Base-by-base conservation (phyloP, 176 grass and related monocot species). In the Zea luxurians region DNA sequence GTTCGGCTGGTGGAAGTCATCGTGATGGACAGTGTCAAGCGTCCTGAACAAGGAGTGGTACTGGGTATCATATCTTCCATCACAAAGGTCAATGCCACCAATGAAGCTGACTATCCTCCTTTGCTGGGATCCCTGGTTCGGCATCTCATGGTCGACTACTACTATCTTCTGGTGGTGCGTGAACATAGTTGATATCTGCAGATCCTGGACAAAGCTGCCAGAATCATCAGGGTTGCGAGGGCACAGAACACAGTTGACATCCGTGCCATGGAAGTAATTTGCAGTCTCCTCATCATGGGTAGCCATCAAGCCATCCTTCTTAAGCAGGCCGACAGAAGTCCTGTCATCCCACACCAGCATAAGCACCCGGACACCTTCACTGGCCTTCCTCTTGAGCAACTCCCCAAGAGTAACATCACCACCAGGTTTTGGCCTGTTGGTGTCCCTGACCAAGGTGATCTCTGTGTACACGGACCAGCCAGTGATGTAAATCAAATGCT, bases 1-100 rank as follows among this genome's bases (percentile, higher is more conserved):
- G 68, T 91, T 91, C 13, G 89, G 89, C 86, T 91, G 89, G 61
- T 91, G 89, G 79, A 91, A 91, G 75, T 91, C 89, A 66, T 91
- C 82, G 37, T 83, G 86, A 68, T 91, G 86, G 47, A 46, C 43
- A 42, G 10, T 83, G 64, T 85, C 86, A 61, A 91, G 77, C 50
- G 86, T 91, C 86, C 89, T 88, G 53, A 91, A 91, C 47, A 91
- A 66, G 43, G 89, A 88, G 43, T 91, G 89, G 38, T 83, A 66
- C 82, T 88, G 85, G 3, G 85, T 91, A 13, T 91, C 89, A 66
- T 91, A 91, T 50, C 89, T 85, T 50, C 89, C 89, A 37, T 91
- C 86, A 59, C 89, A 91, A 36, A 91, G 89, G 70, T 88, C 89
- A 70, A 91, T 74, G 34, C 89, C 89, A 49, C 86, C 89, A 80